Base-by-base conservation (phyloP, 2,329 filamentous ascomycete genomes). In the Aureobasidium lini region DNA sequence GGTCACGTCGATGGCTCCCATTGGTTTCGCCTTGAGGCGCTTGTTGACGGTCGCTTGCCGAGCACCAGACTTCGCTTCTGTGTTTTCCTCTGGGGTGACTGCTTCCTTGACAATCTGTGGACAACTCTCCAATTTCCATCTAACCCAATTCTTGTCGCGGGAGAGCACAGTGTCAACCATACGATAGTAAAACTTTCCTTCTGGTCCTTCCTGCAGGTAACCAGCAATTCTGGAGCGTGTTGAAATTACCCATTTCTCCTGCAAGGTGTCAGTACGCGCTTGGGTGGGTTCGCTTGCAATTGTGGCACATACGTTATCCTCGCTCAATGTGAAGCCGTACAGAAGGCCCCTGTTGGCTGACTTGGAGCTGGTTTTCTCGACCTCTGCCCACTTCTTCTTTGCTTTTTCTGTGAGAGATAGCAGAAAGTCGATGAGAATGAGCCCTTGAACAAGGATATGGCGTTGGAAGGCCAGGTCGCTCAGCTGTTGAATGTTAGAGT, bases 101-200 rank as follows among this genome's bases (percentile, higher is more conserved):
- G 89, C 78, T 23, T 88, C 83, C 61, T 84, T 83, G 69, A 92
- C 86, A 68, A 99, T 97, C 6, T 87, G 83, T 28, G 90, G 90
- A 71, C 94, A 99, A 65, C 87, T 90, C 71, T 96, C 91, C 62
- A 93, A 87, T 76, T 99, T 99, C 94, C 94, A 99, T 63, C 91
- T 87, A 46, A 95, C 91, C 95, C 95, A 99, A 70, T 97, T 96
- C 77, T 96, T 97, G 73, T 99, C 94, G 63, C 94, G 83, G 28
- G 90, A 90, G 32, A 99, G 83, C 34, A 99, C 93, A 11, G 92
- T 97, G 71, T 97, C 93, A 34, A 99, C 91, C 84, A 97, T 95
- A 40, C 94, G 87, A 74, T 91, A 88, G 73, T 97, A 99, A 73
- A 95, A 95, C 64, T 90, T 89, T 32, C 94, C 94, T 68, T 95